Evolutionary conservation across 2,329 filamentous ascomycete genomes (phyloP).

Genomic region (Cordyceps tenuipes): DNA sequence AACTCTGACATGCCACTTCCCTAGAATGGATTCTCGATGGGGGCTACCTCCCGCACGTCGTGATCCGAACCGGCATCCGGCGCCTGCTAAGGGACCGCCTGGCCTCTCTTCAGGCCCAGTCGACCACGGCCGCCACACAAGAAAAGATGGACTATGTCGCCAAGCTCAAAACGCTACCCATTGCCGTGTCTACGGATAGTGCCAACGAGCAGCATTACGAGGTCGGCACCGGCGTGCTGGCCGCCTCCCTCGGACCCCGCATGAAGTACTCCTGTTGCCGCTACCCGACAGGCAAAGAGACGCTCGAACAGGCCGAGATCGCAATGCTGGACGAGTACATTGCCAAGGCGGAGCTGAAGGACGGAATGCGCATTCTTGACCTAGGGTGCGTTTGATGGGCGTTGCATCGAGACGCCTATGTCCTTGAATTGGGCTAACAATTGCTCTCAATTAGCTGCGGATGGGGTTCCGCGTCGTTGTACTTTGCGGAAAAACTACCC

Average conservation of each 20-base stretch:
- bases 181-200: constrained; percentile 57
- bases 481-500: constrained; percentile 57
- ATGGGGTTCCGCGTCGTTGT: constrained; percentile 59
- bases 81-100: constrained; percentile 56
- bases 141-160: constrained; percentile 58
- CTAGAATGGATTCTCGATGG: constrained; percentile 54
- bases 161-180: constrained; percentile 49
- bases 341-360: constrained; percentile 47
- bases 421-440: not conserved
- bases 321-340: constrained; percentile 58
- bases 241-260: constrained; percentile 52
- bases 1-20: not conserved
- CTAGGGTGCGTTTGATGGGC: constrained; percentile 39
- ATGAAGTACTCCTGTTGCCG: constrained; percentile 68
- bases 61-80: constrained; percentile 59
- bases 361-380: constrained; percentile 55
- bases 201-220: constrained; percentile 68
- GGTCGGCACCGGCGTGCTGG: constrained; percentile 57
- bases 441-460: constrained; percentile 42
- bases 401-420: not conserved
- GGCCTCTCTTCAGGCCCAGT: constrained; percentile 42
- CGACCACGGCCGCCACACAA: constrained; percentile 43
- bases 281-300: constrained; percentile 55
- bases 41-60: constrained; percentile 53
- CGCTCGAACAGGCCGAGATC: constrained; percentile 56